Conservation (phyloP, 805 yeast species). For the Zygosaccharomyces kombuchaensis region DNA sequence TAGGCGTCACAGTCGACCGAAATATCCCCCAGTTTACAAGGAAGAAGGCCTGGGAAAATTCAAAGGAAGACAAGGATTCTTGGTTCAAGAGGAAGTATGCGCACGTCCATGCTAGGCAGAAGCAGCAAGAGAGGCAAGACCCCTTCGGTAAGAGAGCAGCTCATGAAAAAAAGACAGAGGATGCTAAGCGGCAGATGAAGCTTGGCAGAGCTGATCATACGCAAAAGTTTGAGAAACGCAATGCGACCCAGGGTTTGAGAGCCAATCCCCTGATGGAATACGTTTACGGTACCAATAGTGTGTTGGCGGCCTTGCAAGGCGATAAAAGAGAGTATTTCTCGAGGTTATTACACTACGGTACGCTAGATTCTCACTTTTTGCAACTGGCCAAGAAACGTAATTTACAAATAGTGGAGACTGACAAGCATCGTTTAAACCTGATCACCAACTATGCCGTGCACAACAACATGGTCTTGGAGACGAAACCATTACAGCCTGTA, state of each 20-base stretch:
- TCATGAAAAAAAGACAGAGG: constrained; percentile 14
- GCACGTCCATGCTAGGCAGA: constrained; percentile 56
- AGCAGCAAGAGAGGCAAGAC: constrained; percentile 16
- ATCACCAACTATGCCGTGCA: constrained; percentile 69
- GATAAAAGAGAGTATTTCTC: constrained; percentile 50
- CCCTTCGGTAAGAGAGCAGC: constrained; percentile 19
- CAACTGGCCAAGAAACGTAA: constrained; percentile 41
- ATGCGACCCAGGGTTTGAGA: constrained; percentile 17
- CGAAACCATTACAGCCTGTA: constrained; percentile 38
- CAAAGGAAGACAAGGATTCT: constrained; percentile 55
- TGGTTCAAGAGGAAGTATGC: constrained; percentile 62
- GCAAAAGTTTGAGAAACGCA: constrained; percentile 8
- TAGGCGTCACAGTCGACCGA: constrained; percentile 34
- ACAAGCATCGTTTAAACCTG: constrained; percentile 50
- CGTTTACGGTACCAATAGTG: constrained; percentile 72
- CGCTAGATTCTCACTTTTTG: constrained; percentile 41
- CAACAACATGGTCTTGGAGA: constrained; percentile 72
- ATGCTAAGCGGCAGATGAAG: constrained; percentile 4
- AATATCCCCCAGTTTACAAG: constrained; percentile 40
- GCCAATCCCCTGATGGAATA: constrained; percentile 57
- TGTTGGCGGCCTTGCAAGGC: constrained; percentile 61
- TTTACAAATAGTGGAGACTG: constrained; percentile 21
- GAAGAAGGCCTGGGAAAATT: constrained; percentile 63
- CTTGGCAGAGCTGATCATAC: constrained; percentile 10
- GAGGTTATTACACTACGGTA: constrained; percentile 46